Conservation (phyloP, 805 yeast species). For the Grigorovia jiainica region DNA sequence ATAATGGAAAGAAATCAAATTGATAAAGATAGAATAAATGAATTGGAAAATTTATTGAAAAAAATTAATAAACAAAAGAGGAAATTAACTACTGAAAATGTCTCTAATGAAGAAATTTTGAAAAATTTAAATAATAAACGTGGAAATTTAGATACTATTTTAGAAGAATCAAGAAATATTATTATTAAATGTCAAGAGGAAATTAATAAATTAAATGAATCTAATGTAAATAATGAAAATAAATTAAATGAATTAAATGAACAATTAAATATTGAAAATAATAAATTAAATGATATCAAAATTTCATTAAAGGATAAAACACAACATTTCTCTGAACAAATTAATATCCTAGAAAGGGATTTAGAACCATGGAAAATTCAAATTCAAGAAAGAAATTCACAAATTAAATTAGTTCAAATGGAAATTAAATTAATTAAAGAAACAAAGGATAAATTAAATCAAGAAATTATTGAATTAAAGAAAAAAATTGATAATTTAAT, state of each 20-base stretch:
- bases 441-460: slow-evolving; percentile 35
- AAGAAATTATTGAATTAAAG: slow-evolving; percentile 38
- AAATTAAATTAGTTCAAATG: slow-evolving; percentile 54
- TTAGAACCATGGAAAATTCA: slow-evolving; percentile 78
- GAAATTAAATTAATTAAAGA: slow-evolving; percentile 51
- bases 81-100: slow-evolving; percentile 44
- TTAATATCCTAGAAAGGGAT: slow-evolving; percentile 51
- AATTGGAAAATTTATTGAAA: slow-evolving; percentile 4
- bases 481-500: slow-evolving; percentile 37
- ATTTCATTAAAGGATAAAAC: slow-evolving; percentile 66
- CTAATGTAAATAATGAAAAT: slow-evolving; percentile 34
- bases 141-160: slow-evolving; percentile 46
- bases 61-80: slow-evolving; percentile 20
- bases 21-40: slow-evolving; percentile 21
- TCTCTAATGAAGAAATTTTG: slow-evolving; percentile 61
- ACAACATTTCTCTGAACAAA: slow-evolving; percentile 51
- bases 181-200: slow-evolving; percentile 38
- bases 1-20: slow-evolving; percentile 13
- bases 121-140: slow-evolving; percentile 14
- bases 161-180: slow-evolving; percentile 38
- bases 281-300: slow-evolving; percentile 53
- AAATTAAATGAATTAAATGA: slow-evolving; percentile 39
- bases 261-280: slow-evolving; percentile 44
- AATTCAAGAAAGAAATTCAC: slow-evolving; percentile 52
- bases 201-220: slow-evolving; percentile 36